Base-by-base conservation (phyloP, 1,284 basidiomycete species). In the Amylostereum areolatum region DNA sequence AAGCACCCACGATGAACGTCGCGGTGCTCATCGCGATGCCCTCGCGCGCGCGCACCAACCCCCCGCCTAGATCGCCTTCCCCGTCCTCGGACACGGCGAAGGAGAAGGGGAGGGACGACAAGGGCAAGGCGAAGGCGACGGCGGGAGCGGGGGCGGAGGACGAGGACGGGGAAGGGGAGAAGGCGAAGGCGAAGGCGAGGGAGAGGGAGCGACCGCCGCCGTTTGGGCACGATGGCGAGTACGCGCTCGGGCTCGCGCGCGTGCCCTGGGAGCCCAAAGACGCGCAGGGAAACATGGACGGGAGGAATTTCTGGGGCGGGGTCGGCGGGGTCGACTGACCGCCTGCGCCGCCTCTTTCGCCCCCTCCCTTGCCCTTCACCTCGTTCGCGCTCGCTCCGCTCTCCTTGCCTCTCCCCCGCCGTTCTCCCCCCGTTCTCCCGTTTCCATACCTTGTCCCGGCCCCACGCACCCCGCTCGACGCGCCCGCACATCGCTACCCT, bases 11-110 rank as follows among this genome's bases (percentile, higher is more conserved):
- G 7, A 43, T 56, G 32, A 42, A 49, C 4, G 49, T 56, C 5
- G 54, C 51, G 12, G 33, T 55, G 25, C 45, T 56, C 9, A 46
- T 56, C 25, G 49, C 48, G 6, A 56, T 56, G 55, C 55, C 54
- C 1, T 51, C 46, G 10, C 32, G 27, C 2, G 46, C 30, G 42
- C 37, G 11, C 1, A 30, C 24, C n/a, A 29, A 12, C 34, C 29
- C 8, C 18, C 3, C 11, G 35, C 9, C 39, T 30, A 1, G n/a
- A 40, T 5, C 32, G 33, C 29, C 34, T 42, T 4, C 33, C 36
- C n/a, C 6, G 33, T 1, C 50, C 46, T 9, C 50, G 42, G 7
- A 41, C 44, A 7, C 46, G 47, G 8, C 28, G 10, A 11, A 27
- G 46, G 12, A 45, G 51, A 10, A 32, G 7, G 41, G 12, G 41